Base-by-base conservation (phyloP, 352 stramenopile species). In the Phytophthora brassicae region DNA sequence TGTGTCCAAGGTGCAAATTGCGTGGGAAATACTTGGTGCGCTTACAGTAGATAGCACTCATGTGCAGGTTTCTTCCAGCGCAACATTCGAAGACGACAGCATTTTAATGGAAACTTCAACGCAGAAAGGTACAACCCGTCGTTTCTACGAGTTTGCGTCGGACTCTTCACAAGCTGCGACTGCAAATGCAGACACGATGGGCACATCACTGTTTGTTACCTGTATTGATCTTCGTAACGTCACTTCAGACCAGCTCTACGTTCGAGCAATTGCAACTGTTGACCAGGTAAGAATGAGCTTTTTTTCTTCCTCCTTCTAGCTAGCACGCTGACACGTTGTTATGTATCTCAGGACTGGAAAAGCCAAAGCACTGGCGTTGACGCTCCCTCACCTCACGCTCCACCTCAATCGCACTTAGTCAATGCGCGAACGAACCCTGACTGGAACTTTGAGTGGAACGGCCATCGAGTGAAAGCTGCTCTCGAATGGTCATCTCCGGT, bases 331-430 rank as follows among this genome's bases (percentile, higher is more conserved):
- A 14, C 16, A 44, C 42, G 23, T 23, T 36, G 4, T 45, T 42
- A 47, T 64, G 24, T 41, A 17, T 12, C 48, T 14, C 56, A 86
- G 77, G 71, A 85, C 47, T 95, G 86, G 86, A 86, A 70, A 43
- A 66, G 57, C 1, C 75, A 90, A 54, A 80, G 73, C 14, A 50
- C 52, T 23, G 73, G 72, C 14, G 69, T 81, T 23, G 72, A 92
- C 38, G 51, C 47, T 20, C 79, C 81, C 29, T 87, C 81, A n/a
- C 86, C 86, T 13, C 64, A 60, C 8, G 75, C 91, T 33, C 77
- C 75, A 20, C 86, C 86, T 23, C 86, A 95, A 67, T 92, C 84
- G 7, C 86, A 95, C 60, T 58, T 91, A 13, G 86, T 95, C 31
- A 95, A 95, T 55, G 84, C 81, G 29, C 77, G 86, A 47, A 93